phyloP scores from a whole-genome alignment of 1,284 basidiomycete species.

The Tilletia indica region DNA sequence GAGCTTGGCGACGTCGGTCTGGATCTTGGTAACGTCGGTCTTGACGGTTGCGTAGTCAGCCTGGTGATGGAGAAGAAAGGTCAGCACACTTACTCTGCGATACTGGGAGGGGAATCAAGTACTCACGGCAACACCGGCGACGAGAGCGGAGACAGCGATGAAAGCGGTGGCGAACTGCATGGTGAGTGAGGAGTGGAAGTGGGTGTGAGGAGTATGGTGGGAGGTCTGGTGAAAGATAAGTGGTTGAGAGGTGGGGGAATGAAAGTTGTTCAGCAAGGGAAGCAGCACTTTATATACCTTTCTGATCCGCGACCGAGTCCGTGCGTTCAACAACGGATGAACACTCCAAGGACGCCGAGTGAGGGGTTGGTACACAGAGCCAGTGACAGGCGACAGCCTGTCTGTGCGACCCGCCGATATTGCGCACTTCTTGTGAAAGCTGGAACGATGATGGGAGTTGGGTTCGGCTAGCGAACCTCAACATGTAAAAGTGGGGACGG shows the following conservation, averaged over 20 bases:
- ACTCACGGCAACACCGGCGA: slow-evolving; percentile 14
- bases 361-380: no score
- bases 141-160: slow-evolving; percentile 12
- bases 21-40: slow-evolving; percentile 22
- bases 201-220: neutral
- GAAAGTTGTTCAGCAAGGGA: no score
- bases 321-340: neutral
- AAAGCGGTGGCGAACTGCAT: slow-evolving; percentile 1
- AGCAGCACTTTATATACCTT: no score
- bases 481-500: no score
- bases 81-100: slow-evolving; percentile 17
- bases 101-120: neutral
- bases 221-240: neutral
- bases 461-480: no score
- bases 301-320: no score
- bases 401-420: no score
- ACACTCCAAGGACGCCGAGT: neutral
- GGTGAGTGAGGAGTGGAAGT: neutral
- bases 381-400: no score
- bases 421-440: no score
- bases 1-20: slow-evolving; percentile 21
- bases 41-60: slow-evolving; percentile 26
- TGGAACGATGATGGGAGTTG: no score
- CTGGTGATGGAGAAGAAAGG: neutral
- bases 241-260: no score